A percentile compares a stretch with the other conserved stretches of the same genome.
Conservation (phyloP, 345 rosid genomes). For the Eucalyptus virginea region DNA sequence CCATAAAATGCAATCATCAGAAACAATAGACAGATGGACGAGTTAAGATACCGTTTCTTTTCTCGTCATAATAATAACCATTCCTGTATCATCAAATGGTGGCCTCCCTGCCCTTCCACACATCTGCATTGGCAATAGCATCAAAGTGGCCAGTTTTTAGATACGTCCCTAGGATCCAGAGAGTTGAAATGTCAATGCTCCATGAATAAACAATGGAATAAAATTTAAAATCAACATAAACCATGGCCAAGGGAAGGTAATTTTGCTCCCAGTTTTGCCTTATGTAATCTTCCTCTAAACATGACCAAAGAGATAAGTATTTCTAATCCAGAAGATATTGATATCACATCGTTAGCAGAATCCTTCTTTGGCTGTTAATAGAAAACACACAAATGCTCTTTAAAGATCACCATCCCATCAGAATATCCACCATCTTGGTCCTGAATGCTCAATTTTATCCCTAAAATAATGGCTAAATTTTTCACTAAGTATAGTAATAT, state of each 20-base stretch:
- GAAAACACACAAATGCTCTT: not conserved
- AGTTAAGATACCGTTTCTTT: conserved; percentile 55
- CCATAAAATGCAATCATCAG: not conserved
- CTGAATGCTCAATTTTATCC: not conserved
- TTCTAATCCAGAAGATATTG: not conserved
- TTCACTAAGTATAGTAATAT: not conserved
- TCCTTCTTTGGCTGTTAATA: not conserved
- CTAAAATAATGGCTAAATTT: not conserved
- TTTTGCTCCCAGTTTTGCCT: not conserved
- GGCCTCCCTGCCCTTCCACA: conserved; percentile 99
- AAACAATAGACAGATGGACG: not conserved
- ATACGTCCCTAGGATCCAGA: not conserved
- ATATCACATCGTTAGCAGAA: not conserved
- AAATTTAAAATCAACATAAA: not conserved
- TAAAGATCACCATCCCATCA: not conserved
- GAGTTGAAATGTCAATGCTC: not conserved
- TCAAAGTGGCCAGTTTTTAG: not conserved
- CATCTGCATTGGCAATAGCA: conserved; percentile 34
- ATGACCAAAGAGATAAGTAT: not conserved
- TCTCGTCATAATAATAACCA: conserved; percentile 93
- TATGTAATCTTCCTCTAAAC: not conserved
- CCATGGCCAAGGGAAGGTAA: not conserved
- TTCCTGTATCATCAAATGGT: conserved; percentile 94
- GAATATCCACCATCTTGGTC: not conserved
- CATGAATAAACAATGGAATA: not conserved